phyloP scores from a whole-genome alignment of 2,329 filamentous ascomycete genomes.

The Fusarium phyllophilum region DNA sequence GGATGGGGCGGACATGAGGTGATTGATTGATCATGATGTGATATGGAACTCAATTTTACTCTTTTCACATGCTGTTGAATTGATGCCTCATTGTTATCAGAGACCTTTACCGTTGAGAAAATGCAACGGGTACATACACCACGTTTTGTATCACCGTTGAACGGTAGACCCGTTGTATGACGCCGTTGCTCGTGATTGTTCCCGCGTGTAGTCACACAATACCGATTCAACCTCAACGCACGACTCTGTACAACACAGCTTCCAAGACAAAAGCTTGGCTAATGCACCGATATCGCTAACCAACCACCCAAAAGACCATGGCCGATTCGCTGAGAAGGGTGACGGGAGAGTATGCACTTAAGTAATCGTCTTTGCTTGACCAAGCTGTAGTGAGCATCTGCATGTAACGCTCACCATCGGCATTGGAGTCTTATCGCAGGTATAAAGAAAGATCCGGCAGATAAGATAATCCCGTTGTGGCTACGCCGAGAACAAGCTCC shows the following conservation, averaged over 20 bases:
- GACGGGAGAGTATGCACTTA: not conserved
- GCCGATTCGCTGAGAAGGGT: not conserved
- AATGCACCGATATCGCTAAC: not conserved
- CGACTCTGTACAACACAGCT: not conserved
- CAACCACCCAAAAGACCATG: not conserved
- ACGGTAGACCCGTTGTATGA: not conserved
- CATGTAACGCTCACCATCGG: not conserved
- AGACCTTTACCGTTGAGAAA: no score
- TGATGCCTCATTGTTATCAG: not conserved
- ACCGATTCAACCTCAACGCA: not conserved
- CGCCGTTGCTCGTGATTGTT: not conserved
- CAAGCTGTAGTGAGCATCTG: not conserved
- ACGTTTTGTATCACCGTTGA: not conserved
- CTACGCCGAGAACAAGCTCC: not conserved
- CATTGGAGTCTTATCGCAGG: not conserved
- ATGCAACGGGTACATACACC: not conserved
- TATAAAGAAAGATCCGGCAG: not conserved
- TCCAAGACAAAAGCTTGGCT: not conserved
- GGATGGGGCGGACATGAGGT: constrained; percentile 10
- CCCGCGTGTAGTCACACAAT: not conserved
- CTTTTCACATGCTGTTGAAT: not conserved
- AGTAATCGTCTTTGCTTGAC: not conserved
- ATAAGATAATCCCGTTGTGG: not conserved
- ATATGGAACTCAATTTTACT: not conserved
- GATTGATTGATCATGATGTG: constrained; percentile 2